Base-by-base conservation (phyloP, 352 stramenopile genomes). In the Phytophthora capsici region DNA sequence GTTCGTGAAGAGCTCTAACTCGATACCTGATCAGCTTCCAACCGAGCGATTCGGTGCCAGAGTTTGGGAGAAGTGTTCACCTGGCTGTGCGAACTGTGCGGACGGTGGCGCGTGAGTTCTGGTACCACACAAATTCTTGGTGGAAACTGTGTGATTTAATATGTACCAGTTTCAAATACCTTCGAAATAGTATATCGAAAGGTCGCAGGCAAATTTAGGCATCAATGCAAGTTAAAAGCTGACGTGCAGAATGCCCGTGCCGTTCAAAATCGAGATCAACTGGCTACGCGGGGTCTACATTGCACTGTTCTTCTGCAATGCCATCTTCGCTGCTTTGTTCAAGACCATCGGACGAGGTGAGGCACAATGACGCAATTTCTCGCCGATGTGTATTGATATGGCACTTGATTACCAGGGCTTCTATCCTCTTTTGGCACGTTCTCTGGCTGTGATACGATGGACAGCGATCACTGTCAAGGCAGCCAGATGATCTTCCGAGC, bases 401-500 rank as follows among this genome's bases (percentile, higher is more conserved):
- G 9, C n/a, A 43, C 12, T 14, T n/a, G 5, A 17, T 32, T 17
- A n/a, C 1, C 37, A 78, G 66, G 41, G 1, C 59, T 59, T 7
- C 56, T 92, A n/a, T 63, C 63, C 9, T 74, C 56, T 17, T 89
- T 88, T 52, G 84, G 84, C 45, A 89, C 83, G n/a, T 91, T 94
- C 57, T 53, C 69, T 4, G 68, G 77, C 10, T 94, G 85, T 65
- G 65, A 90, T 7, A 20, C 36, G 20, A 41, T 36, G 6, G 68
- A 74, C 41, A 78, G 80, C 56, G 45, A 51, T 19, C 80, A 77
- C 6, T 94, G 85, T 22, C 52, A 73, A 2, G 85, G 85, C 25
- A 90, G 89, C 32, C 85, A 94, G 51, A 71, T 91, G 56, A 70
- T 94, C 41, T 92, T 90, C 57, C 82, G 84, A 22, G 63, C 79